A percentile compares a stretch with the other conserved stretches of the same genome.
Conservation (phyloP, 2,329 filamentous ascomycete genomes). For the Paradendryphiella salina region DNA sequence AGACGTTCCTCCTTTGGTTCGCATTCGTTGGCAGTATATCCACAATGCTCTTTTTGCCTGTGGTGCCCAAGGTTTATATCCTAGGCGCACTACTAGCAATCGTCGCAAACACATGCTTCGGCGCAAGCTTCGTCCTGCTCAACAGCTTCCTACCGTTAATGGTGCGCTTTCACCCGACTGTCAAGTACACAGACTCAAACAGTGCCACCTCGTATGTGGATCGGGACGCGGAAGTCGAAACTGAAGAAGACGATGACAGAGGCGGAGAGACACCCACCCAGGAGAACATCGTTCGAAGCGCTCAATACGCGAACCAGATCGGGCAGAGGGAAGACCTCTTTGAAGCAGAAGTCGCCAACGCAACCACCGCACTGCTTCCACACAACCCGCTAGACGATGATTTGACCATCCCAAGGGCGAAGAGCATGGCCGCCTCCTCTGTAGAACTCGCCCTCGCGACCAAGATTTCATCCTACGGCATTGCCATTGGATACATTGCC, state of each 20-base stretch:
- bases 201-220: constrained; percentile 26
- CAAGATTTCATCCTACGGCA: constrained; percentile 86
- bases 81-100: constrained; percentile 83
- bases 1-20: constrained; percentile 83
- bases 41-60: constrained; percentile 85
- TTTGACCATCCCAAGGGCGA: constrained; percentile 37
- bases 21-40: constrained; percentile 77
- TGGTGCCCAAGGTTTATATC: constrained; percentile 75
- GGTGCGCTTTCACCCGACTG: constrained; percentile 78
- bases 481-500: constrained; percentile 90
- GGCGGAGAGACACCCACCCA: constrained; percentile 18
- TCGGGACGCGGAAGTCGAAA: constrained; percentile 18
- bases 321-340: constrained; percentile 31
- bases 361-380: constrained; percentile 46
- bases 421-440: constrained; percentile 52
- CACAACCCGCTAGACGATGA: constrained; percentile 27
- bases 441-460: constrained; percentile 81
- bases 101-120: constrained; percentile 90
- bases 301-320: constrained; percentile 34
- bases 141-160: constrained; percentile 94
- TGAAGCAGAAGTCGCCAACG: constrained; percentile 39
- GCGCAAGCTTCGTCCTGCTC: constrained; percentile 89
- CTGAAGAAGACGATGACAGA: constrained; percentile 19
- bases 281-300: constrained; percentile 28
- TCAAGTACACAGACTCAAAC: constrained; percentile 45